phyloP scores from a whole-genome alignment of 805 yeast species.

The Candida morakotiae region DNA sequence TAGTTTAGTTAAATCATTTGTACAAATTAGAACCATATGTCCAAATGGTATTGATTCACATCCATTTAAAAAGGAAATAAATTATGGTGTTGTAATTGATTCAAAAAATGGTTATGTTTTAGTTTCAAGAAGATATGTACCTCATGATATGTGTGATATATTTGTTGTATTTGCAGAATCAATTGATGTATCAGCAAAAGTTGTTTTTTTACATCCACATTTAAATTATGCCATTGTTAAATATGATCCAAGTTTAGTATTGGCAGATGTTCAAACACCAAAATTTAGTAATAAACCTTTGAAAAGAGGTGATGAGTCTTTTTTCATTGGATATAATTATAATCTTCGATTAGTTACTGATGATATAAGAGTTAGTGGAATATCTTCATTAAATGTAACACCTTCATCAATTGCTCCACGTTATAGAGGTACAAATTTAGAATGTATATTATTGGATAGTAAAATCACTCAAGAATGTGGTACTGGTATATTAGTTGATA shows the following conservation, averaged over 20 bases:
- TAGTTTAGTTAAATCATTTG: conserved; percentile 62
- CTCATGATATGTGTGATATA: conserved; percentile 78
- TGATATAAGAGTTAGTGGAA: conserved; percentile 72
- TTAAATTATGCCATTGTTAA: conserved; percentile 80
- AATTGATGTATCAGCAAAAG: conserved; percentile 72
- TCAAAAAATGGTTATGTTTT: conserved; percentile 75
- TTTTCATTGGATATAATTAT: conserved; percentile 79
- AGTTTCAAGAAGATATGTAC: conserved; percentile 73
- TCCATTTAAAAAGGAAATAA: conserved; percentile 55
- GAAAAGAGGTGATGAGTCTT: conserved; percentile 68
- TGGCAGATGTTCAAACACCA: conserved; percentile 71
- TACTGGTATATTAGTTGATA: conserved; percentile 74
- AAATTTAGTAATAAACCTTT: conserved; percentile 52
- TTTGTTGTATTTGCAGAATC: conserved; percentile 82
- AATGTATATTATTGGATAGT: conserved; percentile 71
- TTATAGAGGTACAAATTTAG: conserved; percentile 81
- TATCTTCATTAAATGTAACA: conserved; percentile 71
- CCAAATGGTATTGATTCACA: conserved; percentile 77
- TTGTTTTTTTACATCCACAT: conserved; percentile 81
- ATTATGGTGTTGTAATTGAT: conserved; percentile 80
- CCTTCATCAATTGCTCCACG: conserved; percentile 67
- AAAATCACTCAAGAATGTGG: conserved; percentile 68
- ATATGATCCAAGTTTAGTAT: conserved; percentile 72
- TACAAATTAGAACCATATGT: conserved; percentile 58
- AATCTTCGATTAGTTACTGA: conserved; percentile 67